These are phyloP conservation scores for Pseudovirgaria hyperparasitica DNA, from an alignment of 2,329 filamentous ascomycete species.

Conservation along the genomic window DNA sequence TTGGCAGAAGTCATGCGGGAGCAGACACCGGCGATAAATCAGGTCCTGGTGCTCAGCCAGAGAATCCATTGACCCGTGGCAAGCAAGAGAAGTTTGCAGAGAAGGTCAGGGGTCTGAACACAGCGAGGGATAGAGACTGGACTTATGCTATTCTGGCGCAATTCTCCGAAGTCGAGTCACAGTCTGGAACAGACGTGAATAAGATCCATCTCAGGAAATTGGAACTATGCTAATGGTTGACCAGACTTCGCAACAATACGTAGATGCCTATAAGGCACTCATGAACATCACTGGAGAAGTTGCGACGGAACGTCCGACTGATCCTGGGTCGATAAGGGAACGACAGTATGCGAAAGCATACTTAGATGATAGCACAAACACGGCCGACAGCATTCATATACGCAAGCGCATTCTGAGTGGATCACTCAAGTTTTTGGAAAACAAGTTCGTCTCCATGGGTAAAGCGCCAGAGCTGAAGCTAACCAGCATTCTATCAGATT, in stretches of 20 bases:
- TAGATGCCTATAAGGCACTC: conserved; percentile 72
- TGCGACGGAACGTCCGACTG: conserved; percentile 43
- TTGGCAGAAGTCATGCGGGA: conserved; percentile 44
- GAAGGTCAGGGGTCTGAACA: conserved; percentile 68
- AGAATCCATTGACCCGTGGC: conserved; percentile 66
- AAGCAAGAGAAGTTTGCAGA: conserved; percentile 74
- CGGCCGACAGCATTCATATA: conserved; percentile 50
- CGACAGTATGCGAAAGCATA: conserved; percentile 68
- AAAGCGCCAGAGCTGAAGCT: not conserved
- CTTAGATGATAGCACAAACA: conserved; percentile 58
- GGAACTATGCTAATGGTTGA: not conserved
- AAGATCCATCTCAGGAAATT: too few species aligned
- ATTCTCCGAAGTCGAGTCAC: conserved; percentile 61
- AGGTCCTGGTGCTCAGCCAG: conserved; percentile 37
- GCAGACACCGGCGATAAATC: conserved; percentile 53
- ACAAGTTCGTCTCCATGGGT: conserved; percentile 28
- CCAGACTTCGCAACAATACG: conserved; percentile 58
- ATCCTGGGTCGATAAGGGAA: conserved; percentile 50
- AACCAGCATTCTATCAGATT: conserved; percentile 34
- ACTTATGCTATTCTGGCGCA: conserved; percentile 64
- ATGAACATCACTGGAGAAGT: conserved; percentile 68
- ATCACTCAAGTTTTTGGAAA: conserved; percentile 68
- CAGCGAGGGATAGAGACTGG: conserved; percentile 50
- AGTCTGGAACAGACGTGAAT: conserved; percentile 51
- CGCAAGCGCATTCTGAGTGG: conserved; percentile 71